These are phyloP conservation scores for Rhynchosporium graminicola DNA, from an alignment of 2,329 filamentous ascomycete species.

Conservation along the genomic window DNA sequence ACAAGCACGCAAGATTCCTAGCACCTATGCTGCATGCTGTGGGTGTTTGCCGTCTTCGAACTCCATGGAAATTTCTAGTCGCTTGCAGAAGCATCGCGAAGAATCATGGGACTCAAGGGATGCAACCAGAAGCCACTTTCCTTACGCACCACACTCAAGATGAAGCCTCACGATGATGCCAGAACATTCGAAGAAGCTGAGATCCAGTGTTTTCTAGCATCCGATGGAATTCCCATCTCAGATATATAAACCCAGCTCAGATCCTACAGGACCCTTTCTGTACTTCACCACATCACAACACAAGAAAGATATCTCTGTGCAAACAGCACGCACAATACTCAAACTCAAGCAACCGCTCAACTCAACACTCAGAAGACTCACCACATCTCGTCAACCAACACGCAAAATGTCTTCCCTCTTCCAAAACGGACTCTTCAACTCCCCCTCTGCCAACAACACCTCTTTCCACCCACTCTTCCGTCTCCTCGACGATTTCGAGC, in stretches of 20 bases:
- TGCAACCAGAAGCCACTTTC: not conserved
- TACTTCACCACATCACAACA: slow-evolving; percentile 22
- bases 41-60: not conserved
- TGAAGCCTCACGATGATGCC: slow-evolving; percentile 21
- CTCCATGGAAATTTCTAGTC: slow-evolving; percentile 22
- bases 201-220: slow-evolving; percentile 24
- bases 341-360: slow-evolving; percentile 8
- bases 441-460: slow-evolving; percentile 43
- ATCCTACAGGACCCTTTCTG: not conserved
- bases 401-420: slow-evolving; percentile 63
- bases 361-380: slow-evolving; percentile 24
- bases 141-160: not conserved
- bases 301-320: slow-evolving; percentile 30
- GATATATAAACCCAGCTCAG: slow-evolving; percentile 29
- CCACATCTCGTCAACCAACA: slow-evolving; percentile 32
- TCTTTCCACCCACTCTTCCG: slow-evolving; percentile 64
- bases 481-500: slow-evolving; percentile 64
- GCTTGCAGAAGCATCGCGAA: slow-evolving; percentile 13
- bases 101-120: slow-evolving; percentile 7
- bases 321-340: slow-evolving; percentile 29
- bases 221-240: slow-evolving; percentile 14
- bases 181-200: slow-evolving; percentile 21
- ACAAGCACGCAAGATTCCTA: too few relatives aligned
- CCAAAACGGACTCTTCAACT: slow-evolving; percentile 49
- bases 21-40: not conserved